Base-by-base conservation (phyloP, 2,329 filamentous ascomycete genomes). In the Phialophora chinensis region DNA sequence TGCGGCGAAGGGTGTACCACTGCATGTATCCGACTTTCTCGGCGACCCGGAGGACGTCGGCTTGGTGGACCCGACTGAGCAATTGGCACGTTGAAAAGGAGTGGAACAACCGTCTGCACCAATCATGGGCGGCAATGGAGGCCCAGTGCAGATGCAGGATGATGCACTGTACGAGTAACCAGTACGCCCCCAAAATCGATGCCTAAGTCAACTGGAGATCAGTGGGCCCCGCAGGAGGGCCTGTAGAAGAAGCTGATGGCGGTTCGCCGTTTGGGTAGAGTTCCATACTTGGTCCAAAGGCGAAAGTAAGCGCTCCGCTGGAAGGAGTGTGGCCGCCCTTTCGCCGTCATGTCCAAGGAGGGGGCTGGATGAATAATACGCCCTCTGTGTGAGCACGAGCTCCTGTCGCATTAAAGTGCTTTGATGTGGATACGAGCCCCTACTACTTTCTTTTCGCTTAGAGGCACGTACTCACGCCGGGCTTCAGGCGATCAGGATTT, bases 321-420 rank as follows among this genome's bases (percentile, higher is more conserved):
- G 31, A 23, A 49, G 38, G 38, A n/a, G n/a, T 31, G 56, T 50
- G 57, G 42, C 17, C 38, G 47, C 31, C 31, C 25, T 20, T 29
- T 47, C 17, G 57, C 27, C 57, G 42, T 23, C 20, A 11, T 49
- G 20, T 47, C 42, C 10, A 29, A 49, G 44, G 20, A 35, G 38
- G 38, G 38, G 59, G 23, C 59, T 61, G 59, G 59, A 61, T 61
- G 59, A 61, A 54, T 61, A 61, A 61, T 61, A 61, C 59, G 49
- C 59, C 20, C 59, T 5, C 49, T 35, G 11, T 11, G 53, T 8
- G 27, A 35, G 29, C 31, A 55, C 11, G 27, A 55, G 29, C 53
- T n/a, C 53, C 14, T 14, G 17, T 33, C 5, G 27, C 14, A 23
- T 53, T 4, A 12, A 25, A 17, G 10, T 29, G 12, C 49, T 14